phyloP scores from a whole-genome alignment of 768 basidiomycete genomes.

The Baorangia bicolor region DNA sequence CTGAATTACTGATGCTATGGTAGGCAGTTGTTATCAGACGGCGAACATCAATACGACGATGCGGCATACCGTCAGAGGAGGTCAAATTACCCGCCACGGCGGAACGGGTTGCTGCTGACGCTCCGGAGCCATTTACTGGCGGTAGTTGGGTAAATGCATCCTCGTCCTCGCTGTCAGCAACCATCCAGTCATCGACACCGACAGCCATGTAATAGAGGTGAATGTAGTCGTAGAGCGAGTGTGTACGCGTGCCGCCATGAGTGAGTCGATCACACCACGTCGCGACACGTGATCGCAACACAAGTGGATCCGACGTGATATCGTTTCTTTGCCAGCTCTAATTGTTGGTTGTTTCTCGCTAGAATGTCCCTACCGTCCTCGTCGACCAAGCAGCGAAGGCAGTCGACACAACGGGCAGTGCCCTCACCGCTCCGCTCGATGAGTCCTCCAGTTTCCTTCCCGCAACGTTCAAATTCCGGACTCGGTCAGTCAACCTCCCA shows the following conservation, averaged over 20 bases:
- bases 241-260: background rate
- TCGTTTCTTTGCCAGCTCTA: background rate
- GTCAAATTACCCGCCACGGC: background rate
- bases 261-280: slow-evolving; percentile 6
- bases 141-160: slow-evolving; percentile 1
- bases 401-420: slow-evolving; percentile 34
- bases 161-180: slow-evolving; percentile 50
- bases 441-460: slow-evolving; percentile 32
- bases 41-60: background rate
- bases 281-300: slow-evolving; percentile 28
- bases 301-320: background rate
- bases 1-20: slow-evolving; percentile 20
- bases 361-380: slow-evolving; percentile 16
- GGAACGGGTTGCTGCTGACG: background rate
- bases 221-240: background rate
- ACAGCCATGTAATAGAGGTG: slow-evolving; percentile 6
- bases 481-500: slow-evolving; percentile 24
- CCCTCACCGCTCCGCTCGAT: slow-evolving; percentile 47
- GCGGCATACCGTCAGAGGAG: slow-evolving; percentile 9
- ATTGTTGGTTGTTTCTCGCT: no score
- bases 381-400: slow-evolving; percentile 18
- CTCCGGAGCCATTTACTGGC: background rate
- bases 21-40: background rate
- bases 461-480: slow-evolving; percentile 15
- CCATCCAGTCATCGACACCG: slow-evolving; percentile 39